phyloP scores from a whole-genome alignment of 2,329 filamentous ascomycete species.

The Microcyclospora pomicola region DNA sequence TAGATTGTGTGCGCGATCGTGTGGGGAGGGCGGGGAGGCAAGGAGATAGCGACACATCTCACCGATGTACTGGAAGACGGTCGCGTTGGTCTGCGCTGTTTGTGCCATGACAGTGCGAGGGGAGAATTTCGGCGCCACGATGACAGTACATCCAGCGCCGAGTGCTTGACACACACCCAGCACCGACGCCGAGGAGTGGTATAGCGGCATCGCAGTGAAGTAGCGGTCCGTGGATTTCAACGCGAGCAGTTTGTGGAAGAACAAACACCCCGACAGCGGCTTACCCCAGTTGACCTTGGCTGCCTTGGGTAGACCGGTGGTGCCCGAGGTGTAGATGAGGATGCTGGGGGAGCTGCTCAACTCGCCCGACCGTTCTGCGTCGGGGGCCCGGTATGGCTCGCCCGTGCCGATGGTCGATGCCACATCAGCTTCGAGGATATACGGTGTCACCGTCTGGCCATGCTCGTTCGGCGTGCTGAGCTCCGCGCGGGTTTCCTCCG shows the following conservation, averaged over 20 bases:
- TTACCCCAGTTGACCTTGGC: constrained; percentile 24
- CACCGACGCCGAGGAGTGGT: constrained; percentile 66
- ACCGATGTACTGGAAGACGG: constrained; percentile 73
- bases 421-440: constrained; percentile 45
- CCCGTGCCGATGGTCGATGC: constrained; percentile 30
- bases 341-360: constrained; percentile 43
- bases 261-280: constrained; percentile 11
- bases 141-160: constrained; percentile 47
- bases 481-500: constrained; percentile 35
- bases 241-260: constrained; percentile 33
- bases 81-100: constrained; percentile 55
- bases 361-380: constrained; percentile 18
- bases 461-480: constrained; percentile 31
- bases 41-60: constrained; percentile 77
- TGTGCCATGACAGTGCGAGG: constrained; percentile 65
- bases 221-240: constrained; percentile 64
- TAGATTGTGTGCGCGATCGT: constrained; percentile 62
- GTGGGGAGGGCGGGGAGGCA: constrained; percentile 46
- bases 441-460: constrained; percentile 38
- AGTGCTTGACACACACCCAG: constrained; percentile 50
- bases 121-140: constrained; percentile 66
- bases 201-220: constrained; percentile 79
- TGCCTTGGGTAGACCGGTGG: constrained; percentile 65
- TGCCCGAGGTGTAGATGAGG: constrained; percentile 76
- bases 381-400: constrained; percentile 17